Conservation (phyloP, 805 yeast species). For the Kazachstania martiniae region DNA sequence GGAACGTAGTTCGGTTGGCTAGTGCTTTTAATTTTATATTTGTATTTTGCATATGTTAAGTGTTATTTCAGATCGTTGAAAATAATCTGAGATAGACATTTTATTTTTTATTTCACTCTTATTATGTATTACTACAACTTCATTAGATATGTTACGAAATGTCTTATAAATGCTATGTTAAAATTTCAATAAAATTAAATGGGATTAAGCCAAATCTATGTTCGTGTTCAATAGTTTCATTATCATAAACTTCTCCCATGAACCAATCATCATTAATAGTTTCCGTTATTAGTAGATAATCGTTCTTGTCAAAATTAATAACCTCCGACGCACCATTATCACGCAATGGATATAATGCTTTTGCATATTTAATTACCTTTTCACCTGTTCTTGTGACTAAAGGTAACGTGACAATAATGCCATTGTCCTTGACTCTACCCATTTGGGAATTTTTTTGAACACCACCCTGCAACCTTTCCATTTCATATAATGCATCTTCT, state of each 20-base stretch:
- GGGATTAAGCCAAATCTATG: conserved; percentile 21
- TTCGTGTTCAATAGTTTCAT: conserved; percentile 11
- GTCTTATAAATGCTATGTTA: neutral
- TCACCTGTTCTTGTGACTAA: conserved; percentile 18
- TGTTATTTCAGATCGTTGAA: too few species aligned
- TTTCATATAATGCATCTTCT: conserved; percentile 24
- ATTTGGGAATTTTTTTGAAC: conserved; percentile 11
- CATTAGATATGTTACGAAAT: neutral
- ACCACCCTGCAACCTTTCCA: conserved; percentile 21
- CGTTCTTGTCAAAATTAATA: conserved; percentile 23
- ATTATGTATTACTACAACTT: too few species aligned
- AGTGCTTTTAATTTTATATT: too few species aligned
- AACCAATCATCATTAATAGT: conserved; percentile 25
- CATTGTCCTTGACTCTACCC: conserved; percentile 22
- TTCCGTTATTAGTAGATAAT: conserved; percentile 23
- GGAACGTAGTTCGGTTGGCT: too few species aligned
- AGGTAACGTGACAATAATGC: conserved; percentile 25
- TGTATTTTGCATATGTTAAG: too few species aligned
- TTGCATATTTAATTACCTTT: conserved; percentile 22
- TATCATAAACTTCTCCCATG: conserved; percentile 26
- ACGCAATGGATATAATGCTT: conserved; percentile 21
- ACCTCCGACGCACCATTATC: conserved; percentile 23
- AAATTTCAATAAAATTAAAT: conserved; percentile 15
- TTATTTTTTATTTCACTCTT: too few species aligned
- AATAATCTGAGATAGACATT: too few species aligned